Evolutionary conservation across 805 yeast species (phyloP).

Genomic region (Saccharomycopsis sp.): DNA sequence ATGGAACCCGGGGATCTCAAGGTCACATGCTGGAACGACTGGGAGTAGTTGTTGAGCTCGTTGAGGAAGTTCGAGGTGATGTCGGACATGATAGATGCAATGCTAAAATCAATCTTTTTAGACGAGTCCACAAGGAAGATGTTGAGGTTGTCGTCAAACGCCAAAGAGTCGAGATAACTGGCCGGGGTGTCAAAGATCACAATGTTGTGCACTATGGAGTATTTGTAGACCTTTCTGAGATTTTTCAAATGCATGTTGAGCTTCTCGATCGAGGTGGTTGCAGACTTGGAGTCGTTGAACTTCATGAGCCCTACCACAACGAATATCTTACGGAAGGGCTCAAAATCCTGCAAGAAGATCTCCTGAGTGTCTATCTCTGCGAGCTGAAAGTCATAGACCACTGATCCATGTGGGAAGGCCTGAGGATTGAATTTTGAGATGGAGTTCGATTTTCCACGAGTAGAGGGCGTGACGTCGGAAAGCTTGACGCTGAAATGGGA

Average conservation of each 20-base stretch:
- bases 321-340: conserved; percentile 78
- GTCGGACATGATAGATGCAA: conserved; percentile 53
- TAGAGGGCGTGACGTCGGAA: conserved; percentile 66
- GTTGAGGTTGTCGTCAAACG: conserved; percentile 7
- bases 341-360: conserved; percentile 74
- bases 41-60: conserved; percentile 60
- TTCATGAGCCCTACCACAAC: conserved; percentile 47
- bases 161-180: not conserved
- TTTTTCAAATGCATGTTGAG: conserved; percentile 29
- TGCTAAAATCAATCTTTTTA: conserved; percentile 29
- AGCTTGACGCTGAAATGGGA: conserved; percentile 56
- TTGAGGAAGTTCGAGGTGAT: conserved; percentile 56
- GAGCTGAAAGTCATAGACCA: conserved; percentile 50
- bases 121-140: conserved; percentile 23
- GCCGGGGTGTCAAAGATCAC: conserved; percentile 48
- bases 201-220: conserved; percentile 47
- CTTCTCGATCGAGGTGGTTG: conserved; percentile 22
- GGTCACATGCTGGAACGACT: conserved; percentile 72
- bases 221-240: conserved; percentile 43
- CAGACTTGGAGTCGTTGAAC: conserved; percentile 22
- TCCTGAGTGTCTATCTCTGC: conserved; percentile 47
- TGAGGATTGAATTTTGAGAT: conserved; percentile 67
- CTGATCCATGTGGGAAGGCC: conserved; percentile 71
- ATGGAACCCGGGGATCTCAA: conserved; percentile 74
- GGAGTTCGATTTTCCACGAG: conserved; percentile 26